A percentile compares a stretch with the other conserved stretches of the same genome.
These are phyloP conservation scores for Tilletia indica DNA, from an alignment of 1,284 basidiomycete species.

Conservation along the genomic window DNA sequence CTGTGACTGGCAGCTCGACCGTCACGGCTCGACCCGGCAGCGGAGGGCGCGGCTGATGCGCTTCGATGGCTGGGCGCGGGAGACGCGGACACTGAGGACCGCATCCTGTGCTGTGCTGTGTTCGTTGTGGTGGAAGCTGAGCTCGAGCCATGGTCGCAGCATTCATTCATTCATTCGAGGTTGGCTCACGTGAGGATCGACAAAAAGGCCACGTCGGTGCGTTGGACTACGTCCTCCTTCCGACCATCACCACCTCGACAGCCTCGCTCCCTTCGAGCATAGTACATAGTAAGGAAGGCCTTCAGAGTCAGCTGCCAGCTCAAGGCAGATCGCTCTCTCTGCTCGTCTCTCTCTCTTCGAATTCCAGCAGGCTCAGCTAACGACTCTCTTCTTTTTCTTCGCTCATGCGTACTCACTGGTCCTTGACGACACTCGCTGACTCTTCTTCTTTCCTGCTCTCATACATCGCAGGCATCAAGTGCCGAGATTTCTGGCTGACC, in stretches of 20 bases:
- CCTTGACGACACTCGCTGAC: too few species aligned
- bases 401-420: not conserved
- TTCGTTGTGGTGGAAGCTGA: not conserved
- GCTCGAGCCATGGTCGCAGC: too few species aligned
- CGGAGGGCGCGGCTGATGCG: not conserved
- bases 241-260: too few species aligned
- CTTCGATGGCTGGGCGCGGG: not conserved
- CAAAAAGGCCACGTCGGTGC: too few species aligned
- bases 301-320: not conserved
- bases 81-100: constrained; percentile 1
- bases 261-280: too few species aligned
- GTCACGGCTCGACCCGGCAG: not conserved
- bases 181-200: too few species aligned
- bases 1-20: not conserved
- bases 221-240: too few species aligned
- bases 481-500: not conserved
- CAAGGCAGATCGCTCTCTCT: not conserved
- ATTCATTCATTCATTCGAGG: too few species aligned
- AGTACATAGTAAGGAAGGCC: too few species aligned
- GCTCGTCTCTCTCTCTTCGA: not conserved
- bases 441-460: not conserved
- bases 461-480: constrained; percentile 4
- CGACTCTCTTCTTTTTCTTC: not conserved
- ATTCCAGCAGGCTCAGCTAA: not conserved
- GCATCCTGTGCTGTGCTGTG: not conserved